A percentile compares a stretch with the other conserved stretches of the same genome.
These are phyloP conservation scores for Delitschia confertaspora DNA, from an alignment of 495 filamentous ascomycete genomes.

Conservation along the genomic window DNA sequence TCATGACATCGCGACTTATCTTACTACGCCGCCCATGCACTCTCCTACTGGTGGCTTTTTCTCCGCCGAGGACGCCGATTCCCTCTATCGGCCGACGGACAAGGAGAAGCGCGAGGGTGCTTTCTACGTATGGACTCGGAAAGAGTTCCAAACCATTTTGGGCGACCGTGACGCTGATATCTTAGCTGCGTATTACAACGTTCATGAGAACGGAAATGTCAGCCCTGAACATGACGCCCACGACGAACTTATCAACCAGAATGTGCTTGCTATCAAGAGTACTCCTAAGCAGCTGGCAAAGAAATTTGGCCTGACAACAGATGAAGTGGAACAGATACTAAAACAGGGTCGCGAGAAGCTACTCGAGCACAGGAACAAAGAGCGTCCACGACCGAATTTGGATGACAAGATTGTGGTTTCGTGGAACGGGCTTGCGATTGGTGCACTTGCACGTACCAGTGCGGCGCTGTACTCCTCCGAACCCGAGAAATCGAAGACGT, in stretches of 20 bases:
- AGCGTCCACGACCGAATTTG: slow-evolving; percentile 67
- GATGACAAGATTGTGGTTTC: slow-evolving; percentile 86
- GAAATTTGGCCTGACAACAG: slow-evolving; percentile 66
- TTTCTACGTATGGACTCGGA: slow-evolving; percentile 89
- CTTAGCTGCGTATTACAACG: slow-evolving; percentile 76
- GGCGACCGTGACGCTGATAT: slow-evolving; percentile 61
- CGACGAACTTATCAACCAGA: slow-evolving; percentile 88
- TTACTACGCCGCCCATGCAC: slow-evolving; percentile 59
- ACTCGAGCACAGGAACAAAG: slow-evolving; percentile 60
- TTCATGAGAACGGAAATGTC: slow-evolving; percentile 83
- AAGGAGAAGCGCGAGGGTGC: slow-evolving; percentile 85
- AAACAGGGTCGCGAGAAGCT: slow-evolving; percentile 59
- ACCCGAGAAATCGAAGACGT: slow-evolving; percentile 47
- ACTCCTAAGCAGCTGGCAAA: slow-evolving; percentile 61
- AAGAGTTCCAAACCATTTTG: slow-evolving; percentile 75
- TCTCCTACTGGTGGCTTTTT: slow-evolving; percentile 67
- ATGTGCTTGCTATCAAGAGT: slow-evolving; percentile 51
- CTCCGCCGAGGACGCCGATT: slow-evolving; percentile 88
- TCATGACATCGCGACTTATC: slow-evolving; percentile 74
- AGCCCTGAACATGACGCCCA: slow-evolving; percentile 74
- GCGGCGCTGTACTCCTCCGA: slow-evolving; percentile 57
- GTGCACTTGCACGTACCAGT: slow-evolving; percentile 65
- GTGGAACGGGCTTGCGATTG: slow-evolving; percentile 88
- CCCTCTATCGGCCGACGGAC: slow-evolving; percentile 64
- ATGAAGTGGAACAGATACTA: slow-evolving; percentile 66